Evolutionary conservation across 2,329 filamentous ascomycete genomes (phyloP).

Genomic region (Massarina eburnea): DNA sequence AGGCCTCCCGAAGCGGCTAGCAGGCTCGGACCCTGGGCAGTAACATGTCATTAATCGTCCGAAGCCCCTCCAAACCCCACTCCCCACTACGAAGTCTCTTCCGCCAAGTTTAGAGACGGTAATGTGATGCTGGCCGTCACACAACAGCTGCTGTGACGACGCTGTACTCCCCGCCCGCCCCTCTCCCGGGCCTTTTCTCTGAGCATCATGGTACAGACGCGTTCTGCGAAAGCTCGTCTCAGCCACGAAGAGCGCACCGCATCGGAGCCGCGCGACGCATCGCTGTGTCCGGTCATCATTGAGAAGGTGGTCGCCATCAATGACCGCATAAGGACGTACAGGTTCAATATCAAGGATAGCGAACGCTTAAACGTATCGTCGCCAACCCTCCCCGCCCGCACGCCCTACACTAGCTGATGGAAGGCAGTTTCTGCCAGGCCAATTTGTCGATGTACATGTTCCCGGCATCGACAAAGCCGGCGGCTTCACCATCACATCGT

Average conservation of each 20-base stretch:
- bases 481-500: constrained; percentile 85
- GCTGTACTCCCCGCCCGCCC: constrained; percentile 16
- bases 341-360: constrained; percentile 59
- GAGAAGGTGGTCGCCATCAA: constrained; percentile 66
- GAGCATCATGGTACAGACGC: constrained; percentile 34
- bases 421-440: constrained; percentile 72
- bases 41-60: not conserved
- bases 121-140: constrained; percentile 9
- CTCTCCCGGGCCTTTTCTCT: constrained; percentile 18
- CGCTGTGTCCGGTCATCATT: constrained; percentile 65
- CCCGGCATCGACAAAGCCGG: constrained; percentile 70
- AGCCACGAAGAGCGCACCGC: constrained; percentile 73
- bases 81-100: constrained; percentile 8
- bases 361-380: constrained; percentile 52
- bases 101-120: constrained; percentile 1
- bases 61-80: constrained; percentile 5
- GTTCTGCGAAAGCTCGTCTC: constrained; percentile 32
- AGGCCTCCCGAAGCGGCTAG: not conserved
- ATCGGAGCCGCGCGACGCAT: constrained; percentile 68
- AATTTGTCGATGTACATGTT: constrained; percentile 85
- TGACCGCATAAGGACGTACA: constrained; percentile 66
- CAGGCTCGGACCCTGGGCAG: not conserved
- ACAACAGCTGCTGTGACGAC: constrained; percentile 3
- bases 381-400: constrained; percentile 22
- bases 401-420: constrained; percentile 32